A percentile compares a stretch with the other conserved stretches of the same genome.
These are phyloP conservation scores for Boletales sp. DNA, from an alignment of 768 basidiomycete genomes.

Conservation along the genomic window DNA sequence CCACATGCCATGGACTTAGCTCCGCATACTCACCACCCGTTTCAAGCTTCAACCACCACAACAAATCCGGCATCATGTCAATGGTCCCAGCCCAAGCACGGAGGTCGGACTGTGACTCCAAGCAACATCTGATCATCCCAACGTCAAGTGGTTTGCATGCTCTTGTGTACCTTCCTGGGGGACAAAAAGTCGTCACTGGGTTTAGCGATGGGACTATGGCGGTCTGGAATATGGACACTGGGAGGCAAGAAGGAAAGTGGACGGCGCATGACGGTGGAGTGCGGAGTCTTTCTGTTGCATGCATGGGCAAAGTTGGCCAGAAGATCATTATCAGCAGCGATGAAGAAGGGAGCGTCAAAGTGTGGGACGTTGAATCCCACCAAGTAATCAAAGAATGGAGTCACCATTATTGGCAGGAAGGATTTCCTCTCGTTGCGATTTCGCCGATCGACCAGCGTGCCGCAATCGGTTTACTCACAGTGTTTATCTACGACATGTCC, in stretches of 20 bases:
- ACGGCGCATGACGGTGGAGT: background rate
- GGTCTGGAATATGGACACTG: conserved; percentile 7
- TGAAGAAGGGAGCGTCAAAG: background rate
- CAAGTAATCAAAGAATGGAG: background rate
- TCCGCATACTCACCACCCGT: too few relatives aligned
- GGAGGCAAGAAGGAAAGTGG: conserved; percentile 1
- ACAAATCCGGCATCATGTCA: too few relatives aligned
- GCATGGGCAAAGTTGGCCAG: background rate
- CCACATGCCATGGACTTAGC: too few relatives aligned
- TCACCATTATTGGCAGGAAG: background rate
- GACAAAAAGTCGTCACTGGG: too few relatives aligned
- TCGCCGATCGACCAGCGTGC: background rate
- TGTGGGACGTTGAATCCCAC: conserved; percentile 5
- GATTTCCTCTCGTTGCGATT: background rate
- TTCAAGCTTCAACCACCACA: too few relatives aligned
- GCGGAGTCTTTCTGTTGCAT: background rate
- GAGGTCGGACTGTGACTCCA: too few relatives aligned
- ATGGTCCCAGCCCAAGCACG: too few relatives aligned
- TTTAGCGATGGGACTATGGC: too few relatives aligned
- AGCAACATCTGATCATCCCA: too few relatives aligned
- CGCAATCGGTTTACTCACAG: background rate
- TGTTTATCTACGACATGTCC: background rate
- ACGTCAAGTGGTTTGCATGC: too few relatives aligned
- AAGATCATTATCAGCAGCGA: background rate
- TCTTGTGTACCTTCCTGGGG: too few relatives aligned